Evolutionary conservation across 352 stramenopile genomes (phyloP), one percentile per base, ranked within the genome.

Genomic region (Phytophthora pseudosyringae): DNA sequence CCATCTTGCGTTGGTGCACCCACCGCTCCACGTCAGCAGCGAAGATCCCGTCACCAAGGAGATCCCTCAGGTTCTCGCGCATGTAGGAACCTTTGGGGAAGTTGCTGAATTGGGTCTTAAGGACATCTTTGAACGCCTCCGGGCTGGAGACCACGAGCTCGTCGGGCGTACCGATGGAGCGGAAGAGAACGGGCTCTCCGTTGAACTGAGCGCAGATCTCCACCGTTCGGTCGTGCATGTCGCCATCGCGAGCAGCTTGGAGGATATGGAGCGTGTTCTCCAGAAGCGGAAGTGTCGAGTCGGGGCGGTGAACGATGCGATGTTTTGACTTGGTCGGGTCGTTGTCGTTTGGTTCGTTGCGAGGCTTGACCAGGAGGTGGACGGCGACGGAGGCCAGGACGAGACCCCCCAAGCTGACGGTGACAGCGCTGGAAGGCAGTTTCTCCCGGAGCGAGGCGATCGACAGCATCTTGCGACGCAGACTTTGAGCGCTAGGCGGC

Each of bases 1-100:
- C 82, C 0, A 69, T 86, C 66, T 95, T 95, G 48, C 87, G 81
- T 63, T 95, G 87, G 38, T 84, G 64, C 32, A 76, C 56, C 87
- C 87, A 95, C 29, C 2, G 21, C 21, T 2, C 21, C 21, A 60
- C 65, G 36, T 88, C 73, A 15, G 74, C 65, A 3, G 65, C 54
- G 29, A 86, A 77, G 33, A 83, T 81, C 10, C 76, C 71, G 9
- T 78, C 49, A 15, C 69, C 73, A 2, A 84, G n/a, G 2, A 87
- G 49, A 15, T 75, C 75, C 12, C 58, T 46, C 2, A 83, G 59
- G 78, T 59, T 69, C 7, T 71, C 64, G 36, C 43, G 51, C 26
- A 81, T 64, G 40, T 63, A 69, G 12, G 44, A 38, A 1, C 83
- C 83, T 51, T 96, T 96, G 2, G 62, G 61, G 54, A 93, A 96